Evolutionary conservation across 495 filamentous ascomycete genomes (phyloP), one percentile per base, ranked within the genome.

Genomic region (Jackrogersella multiformis): DNA sequence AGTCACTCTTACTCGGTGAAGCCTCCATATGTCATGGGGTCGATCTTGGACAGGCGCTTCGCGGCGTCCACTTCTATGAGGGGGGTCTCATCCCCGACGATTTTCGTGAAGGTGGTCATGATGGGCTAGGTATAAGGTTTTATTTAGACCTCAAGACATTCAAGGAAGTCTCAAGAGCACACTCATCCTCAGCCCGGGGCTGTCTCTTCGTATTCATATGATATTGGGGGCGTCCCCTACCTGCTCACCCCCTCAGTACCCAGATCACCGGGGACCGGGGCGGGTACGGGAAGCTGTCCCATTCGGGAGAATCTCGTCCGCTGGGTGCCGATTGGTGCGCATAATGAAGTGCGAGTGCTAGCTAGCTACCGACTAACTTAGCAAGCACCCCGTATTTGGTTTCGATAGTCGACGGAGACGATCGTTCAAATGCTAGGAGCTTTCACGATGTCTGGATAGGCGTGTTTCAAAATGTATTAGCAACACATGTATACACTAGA

Each of bases 61-160:
- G 77, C 69, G 1, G 87, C 77, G 69, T 90, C 84, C 28, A 91
- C 79, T 59, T 82, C 82, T 62, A 92, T 87, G 42, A 81, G 80
- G 24, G 89, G 84, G 45, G 77, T 81, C 56, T 86, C 84, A 51
- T 78, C 80, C 23, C 86, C 85, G 4, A 66, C 66, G 63, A 90
- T 84, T 61, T 85, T 86, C 13, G 89, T 91, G 71, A 90, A 92
- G 20, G 88, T 88, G 12, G 90, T 85, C 89, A 91, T 91, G 34
- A 48, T 81, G 53, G 5, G 13, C 23, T 16, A 34, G n/a, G n/a
- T n/a, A n/a, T 16, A 35, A 1, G 21, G 0, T 49, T 26, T 2
- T 39, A 6, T 6, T 28, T 15, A 12, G 1, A 46, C 20, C 18
- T 42, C 1, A 12, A 26, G 4, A n/a, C 1, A 23, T 12, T 9